Evolutionary conservation across 2,329 filamentous ascomycete genomes (phyloP).

Genomic region (Aureobasidium leucospermi): DNA sequence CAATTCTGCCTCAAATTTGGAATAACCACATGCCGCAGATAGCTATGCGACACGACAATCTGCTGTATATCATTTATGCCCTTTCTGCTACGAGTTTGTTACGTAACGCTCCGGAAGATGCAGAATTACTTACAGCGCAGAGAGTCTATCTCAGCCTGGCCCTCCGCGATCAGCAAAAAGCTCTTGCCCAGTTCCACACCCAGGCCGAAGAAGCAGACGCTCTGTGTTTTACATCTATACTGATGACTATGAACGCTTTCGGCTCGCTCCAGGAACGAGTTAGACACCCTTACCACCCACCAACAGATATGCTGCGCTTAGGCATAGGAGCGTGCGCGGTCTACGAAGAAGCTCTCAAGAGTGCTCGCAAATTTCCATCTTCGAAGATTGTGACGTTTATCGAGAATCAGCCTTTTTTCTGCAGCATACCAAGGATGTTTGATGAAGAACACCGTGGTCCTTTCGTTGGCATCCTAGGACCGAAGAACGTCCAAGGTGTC

Average conservation of each 20-base stretch:
- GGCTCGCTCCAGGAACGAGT: conserved; percentile 24
- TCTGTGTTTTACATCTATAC: conserved; percentile 20
- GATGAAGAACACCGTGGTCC: conserved; percentile 20
- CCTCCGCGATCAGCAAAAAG: conserved; percentile 23
- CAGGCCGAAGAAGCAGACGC: conserved; percentile 25
- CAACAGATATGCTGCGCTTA: conserved; percentile 28
- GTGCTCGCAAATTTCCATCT: conserved; percentile 19
- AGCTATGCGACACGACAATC: neutral
- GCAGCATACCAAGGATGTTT: conserved; percentile 19
- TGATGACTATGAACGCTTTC: conserved; percentile 25
- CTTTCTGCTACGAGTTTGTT: neutral
- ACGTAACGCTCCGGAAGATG: neutral
- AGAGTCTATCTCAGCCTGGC: conserved; percentile 16
- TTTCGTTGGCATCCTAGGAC: conserved; percentile 18
- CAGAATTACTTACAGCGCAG: neutral
- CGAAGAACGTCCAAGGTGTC: neutral
- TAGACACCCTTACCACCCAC: conserved; percentile 23
- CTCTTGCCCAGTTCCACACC: conserved; percentile 20
- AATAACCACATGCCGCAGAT: conserved; percentile 1
- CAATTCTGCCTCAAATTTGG: neutral
- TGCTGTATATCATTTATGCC: neutral
- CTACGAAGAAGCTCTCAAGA: conserved; percentile 19
- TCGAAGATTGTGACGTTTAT: conserved; percentile 4
- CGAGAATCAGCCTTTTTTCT: conserved; percentile 4
- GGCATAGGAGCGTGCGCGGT: conserved; percentile 23